phyloP scores from a whole-genome alignment of 768 basidiomycete genomes.

The Tulasnella sp. region DNA sequence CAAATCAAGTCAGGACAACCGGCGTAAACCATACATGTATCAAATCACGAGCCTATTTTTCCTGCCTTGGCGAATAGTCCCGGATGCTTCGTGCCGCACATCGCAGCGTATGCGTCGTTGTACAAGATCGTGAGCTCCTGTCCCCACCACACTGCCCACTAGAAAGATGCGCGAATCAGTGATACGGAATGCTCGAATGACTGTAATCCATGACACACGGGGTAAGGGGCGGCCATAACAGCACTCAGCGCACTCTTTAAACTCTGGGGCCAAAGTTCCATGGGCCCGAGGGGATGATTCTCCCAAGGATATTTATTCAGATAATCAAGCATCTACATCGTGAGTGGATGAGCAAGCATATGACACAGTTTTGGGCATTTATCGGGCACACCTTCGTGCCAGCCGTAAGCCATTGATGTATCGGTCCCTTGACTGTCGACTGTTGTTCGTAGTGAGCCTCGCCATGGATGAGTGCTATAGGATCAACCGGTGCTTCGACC shows the following conservation, averaged over 20 bases:
- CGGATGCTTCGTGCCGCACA: slow-evolving; percentile 40
- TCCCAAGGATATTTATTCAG: slow-evolving; percentile 38
- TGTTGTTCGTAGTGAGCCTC: background rate
- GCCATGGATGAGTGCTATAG: background rate
- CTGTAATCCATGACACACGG: slow-evolving; percentile 23
- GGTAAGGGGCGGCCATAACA: slow-evolving; percentile 34
- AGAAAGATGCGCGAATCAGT: slow-evolving; percentile 1
- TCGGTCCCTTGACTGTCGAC: background rate
- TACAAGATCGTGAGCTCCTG: slow-evolving; percentile 38
- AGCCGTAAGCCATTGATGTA: background rate
- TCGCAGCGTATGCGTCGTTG: slow-evolving; percentile 40
- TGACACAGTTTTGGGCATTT: background rate
- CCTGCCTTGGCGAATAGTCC: slow-evolving; percentile 39
- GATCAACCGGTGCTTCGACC: background rate
- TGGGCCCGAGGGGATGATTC: slow-evolving; percentile 36
- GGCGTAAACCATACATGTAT: background rate
- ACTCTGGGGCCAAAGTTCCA: slow-evolving; percentile 33
- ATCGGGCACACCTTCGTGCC: background rate
- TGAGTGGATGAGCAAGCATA: background rate
- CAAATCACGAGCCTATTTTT: slow-evolving; percentile 21
- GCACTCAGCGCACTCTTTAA: slow-evolving; percentile 36
- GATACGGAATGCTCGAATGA: background rate
- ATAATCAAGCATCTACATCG: slow-evolving; percentile 33
- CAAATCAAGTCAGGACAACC: background rate
- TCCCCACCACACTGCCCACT: slow-evolving; percentile 40